Percentiles rank a stretch among this genome's conserved stretches.
Evolutionary conservation across 768 basidiomycete species (phyloP).

Genomic region (Brasilioporus rufonigricans): DNA sequence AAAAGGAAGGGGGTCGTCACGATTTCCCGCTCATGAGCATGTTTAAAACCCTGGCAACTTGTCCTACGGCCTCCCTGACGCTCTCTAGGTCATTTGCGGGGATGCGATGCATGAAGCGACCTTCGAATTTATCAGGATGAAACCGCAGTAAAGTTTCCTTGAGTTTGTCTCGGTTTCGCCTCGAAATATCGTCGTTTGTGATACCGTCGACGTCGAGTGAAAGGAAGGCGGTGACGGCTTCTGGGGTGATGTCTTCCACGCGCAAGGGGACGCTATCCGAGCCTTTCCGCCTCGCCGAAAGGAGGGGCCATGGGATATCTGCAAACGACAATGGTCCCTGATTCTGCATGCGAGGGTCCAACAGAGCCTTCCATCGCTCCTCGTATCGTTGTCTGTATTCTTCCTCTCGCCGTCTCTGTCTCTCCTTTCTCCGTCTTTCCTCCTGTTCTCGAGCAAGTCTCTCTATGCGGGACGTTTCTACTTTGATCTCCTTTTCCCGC

Average conservation of each 20-base stretch:
- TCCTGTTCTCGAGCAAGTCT: constrained; percentile 53
- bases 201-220: constrained; percentile 30
- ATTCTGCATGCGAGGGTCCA: constrained; percentile 31
- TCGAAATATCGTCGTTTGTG: constrained; percentile 29
- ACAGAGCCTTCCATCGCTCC: constrained; percentile 51
- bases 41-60: constrained; percentile 61
- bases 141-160: constrained; percentile 70
- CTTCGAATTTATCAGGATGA: constrained; percentile 83
- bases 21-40: constrained; percentile 43
- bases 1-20: not conserved
- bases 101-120: constrained; percentile 59
- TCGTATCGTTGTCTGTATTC: constrained; percentile 56
- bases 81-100: constrained; percentile 42
- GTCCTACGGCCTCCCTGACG: constrained; percentile 60
- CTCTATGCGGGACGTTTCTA: constrained; percentile 52
- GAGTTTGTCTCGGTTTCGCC: constrained; percentile 58
- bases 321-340: constrained; percentile 40
- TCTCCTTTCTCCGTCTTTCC: constrained; percentile 46
- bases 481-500: constrained; percentile 51
- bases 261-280: constrained; percentile 16
- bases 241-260: constrained; percentile 52
- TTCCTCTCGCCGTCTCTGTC: constrained; percentile 41
- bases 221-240: constrained; percentile 58
- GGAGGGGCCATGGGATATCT: constrained; percentile 77
- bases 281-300: constrained; percentile 26